A percentile compares a stretch with the other conserved stretches of the same genome.
Conservation (phyloP, 1,284 basidiomycete species). For the Tilletia walkeri region DNA sequence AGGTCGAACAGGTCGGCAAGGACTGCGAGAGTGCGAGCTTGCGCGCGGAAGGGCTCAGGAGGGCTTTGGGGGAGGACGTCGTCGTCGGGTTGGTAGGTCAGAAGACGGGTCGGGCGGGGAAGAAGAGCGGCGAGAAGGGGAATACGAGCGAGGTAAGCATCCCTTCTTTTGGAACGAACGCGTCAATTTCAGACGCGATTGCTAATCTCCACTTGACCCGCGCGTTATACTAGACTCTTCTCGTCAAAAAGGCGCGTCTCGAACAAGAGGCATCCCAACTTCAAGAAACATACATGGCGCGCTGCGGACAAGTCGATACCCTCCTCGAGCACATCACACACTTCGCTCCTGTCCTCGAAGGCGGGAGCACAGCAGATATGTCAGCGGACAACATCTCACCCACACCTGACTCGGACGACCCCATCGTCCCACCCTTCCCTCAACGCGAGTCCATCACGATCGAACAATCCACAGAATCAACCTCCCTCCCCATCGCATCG, state of each 20-base stretch:
- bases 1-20: constrained; percentile 35
- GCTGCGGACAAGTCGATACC: background rate
- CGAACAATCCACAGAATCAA: background rate
- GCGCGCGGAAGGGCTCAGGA: background rate
- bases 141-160: background rate
- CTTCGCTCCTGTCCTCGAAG: constrained; percentile 2
- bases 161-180: background rate
- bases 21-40: constrained; percentile 31
- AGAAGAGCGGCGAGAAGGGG: background rate
- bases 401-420: background rate
- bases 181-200: background rate
- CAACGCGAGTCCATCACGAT: background rate
- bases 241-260: background rate
- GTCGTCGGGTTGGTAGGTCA: background rate
- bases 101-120: background rate
- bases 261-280: background rate
- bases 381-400: background rate
- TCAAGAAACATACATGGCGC: background rate
- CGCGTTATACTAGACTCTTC: constrained; percentile 6
- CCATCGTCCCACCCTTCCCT: background rate
- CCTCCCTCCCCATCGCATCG: background rate
- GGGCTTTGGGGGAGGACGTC: background rate
- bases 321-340: background rate
- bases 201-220: background rate
- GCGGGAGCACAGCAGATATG: background rate